Evolutionary conservation across 2,329 filamentous ascomycete species (phyloP).

Genomic region (Cytospora chrysosperma): DNA sequence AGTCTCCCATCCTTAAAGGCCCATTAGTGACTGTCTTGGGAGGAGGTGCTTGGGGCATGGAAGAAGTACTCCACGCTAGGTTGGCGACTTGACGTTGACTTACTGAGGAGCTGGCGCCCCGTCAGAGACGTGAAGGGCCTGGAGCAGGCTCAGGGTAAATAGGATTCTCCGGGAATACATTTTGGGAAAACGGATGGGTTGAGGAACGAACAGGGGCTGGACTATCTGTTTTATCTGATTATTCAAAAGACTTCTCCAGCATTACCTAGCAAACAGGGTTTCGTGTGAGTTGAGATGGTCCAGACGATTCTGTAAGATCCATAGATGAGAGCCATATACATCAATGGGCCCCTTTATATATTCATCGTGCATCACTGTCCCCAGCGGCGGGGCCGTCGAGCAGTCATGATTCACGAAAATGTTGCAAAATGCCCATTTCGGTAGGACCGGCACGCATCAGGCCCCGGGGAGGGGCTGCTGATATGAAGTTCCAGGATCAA

Average conservation of each 20-base stretch:
- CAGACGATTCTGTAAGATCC: background rate
- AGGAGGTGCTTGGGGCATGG: background rate
- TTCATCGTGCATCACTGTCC: background rate
- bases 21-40: background rate
- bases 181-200: background rate
- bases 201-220: background rate
- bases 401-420: background rate
- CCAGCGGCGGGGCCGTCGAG: background rate
- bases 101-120: constrained; percentile 20
- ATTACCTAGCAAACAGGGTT: background rate
- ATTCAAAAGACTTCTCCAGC: background rate
- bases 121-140: constrained; percentile 10
- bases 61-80: background rate
- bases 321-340: too few species aligned
- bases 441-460: background rate
- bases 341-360: background rate
- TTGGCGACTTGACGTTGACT: background rate
- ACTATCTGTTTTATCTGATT: background rate
- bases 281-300: background rate
- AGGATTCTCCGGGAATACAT: constrained; percentile 9
- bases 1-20: constrained; percentile 35
- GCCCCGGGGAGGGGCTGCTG: too few species aligned
- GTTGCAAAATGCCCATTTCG: too few species aligned
- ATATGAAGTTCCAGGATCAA: too few species aligned
- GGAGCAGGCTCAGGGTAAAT: constrained; percentile 14